These are phyloP conservation scores for Ligustrum vulgare DNA, from an alignment of 257 asterid species.

Conservation along the genomic window DNA sequence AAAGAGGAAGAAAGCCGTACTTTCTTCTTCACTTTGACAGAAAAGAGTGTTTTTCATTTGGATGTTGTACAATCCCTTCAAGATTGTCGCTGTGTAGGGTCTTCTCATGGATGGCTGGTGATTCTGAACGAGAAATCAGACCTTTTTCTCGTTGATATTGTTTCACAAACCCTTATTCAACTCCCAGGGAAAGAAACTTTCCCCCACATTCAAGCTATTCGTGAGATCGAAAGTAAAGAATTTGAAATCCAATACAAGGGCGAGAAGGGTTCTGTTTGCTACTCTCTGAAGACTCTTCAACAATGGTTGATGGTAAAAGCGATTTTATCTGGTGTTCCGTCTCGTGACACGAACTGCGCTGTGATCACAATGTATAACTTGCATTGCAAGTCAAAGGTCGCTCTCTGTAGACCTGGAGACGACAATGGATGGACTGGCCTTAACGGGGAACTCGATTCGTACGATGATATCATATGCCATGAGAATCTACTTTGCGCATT, in stretches of 20 bases:
- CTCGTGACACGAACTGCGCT: background rate
- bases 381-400: background rate
- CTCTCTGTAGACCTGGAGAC: background rate
- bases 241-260: background rate
- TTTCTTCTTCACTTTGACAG: background rate
- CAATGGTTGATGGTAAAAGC: background rate
- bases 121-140: slow-evolving; percentile 8
- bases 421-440: slow-evolving; percentile 9
- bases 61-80: background rate
- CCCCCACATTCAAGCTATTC: background rate
- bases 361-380: background rate
- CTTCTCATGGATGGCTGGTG: slow-evolving; percentile 23
- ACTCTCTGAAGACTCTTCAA: background rate
- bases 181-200: slow-evolving; percentile 6
- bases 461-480: slow-evolving; percentile 6
- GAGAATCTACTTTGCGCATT: background rate
- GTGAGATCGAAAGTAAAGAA: background rate
- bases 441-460: background rate
- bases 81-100: slow-evolving; percentile 1
- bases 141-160: background rate
- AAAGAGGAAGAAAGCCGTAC: background rate
- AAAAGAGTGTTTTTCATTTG: background rate
- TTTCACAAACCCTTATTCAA: background rate
- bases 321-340: background rate
- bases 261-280: background rate